Evolutionary conservation across 2,329 filamentous ascomycete genomes (phyloP), one percentile per base, ranked within the genome.

Genomic region (Berkeleyomyces rouxiae): DNA sequence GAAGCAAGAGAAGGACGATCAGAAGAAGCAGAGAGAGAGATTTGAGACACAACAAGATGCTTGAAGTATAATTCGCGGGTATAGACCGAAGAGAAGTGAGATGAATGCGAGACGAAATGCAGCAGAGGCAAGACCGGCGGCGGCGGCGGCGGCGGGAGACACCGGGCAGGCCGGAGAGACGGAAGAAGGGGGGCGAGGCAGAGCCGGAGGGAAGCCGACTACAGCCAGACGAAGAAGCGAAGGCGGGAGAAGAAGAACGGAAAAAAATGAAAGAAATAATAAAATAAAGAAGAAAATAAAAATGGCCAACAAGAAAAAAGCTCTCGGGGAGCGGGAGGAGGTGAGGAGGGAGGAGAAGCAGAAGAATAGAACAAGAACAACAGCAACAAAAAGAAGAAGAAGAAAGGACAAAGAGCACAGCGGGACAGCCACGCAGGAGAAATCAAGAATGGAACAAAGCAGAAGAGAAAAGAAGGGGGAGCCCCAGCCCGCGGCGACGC

Each of bases 21-120:
- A 49, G 60, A 66, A 64, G 63, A 65, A 67, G 63, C 53, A 64
- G 44, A 62, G 53, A 55, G 61, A 59, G 59, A 59, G 59, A 59
- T 42, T 55, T 47, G 11, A 33, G 49, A 49, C 59, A 64, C 63
- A 64, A 64, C 59, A 62, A 61, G 59, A 62, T 64, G 63, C 63
- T 64, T 64, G 55, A 64, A 64, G 63, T 64, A 42, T 61, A 64
- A 64, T 59, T 64, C 63, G 63, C 63, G 63, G 63, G 63, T 64
- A 64, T 64, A 64, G 55, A 62, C 62, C 62, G 63, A 64, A 65
- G 59, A 64, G 62, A 66, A 62, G n/a, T 23, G 23, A 23, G 23
- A 23, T 23, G 61, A 58, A 53, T 57, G 59, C 51, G 51, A 63
- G 46, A 63, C 13, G 33, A 53, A 51, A 59, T 57, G 49, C 39